Evolutionary conservation across 345 rosid species (phyloP).

Genomic region (Eucalyptus tenuipes): DNA sequence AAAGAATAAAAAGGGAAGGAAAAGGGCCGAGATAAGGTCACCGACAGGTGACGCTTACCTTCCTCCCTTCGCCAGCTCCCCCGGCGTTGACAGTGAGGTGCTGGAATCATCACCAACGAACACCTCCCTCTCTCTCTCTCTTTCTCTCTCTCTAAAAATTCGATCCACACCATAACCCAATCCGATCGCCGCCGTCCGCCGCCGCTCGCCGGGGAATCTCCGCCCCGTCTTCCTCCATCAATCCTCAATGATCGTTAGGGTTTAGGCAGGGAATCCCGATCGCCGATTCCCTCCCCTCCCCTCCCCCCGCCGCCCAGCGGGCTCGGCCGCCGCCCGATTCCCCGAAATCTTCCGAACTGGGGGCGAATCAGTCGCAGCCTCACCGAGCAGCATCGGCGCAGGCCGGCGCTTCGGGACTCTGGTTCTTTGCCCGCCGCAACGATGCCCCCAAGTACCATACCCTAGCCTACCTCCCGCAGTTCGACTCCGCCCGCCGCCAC

Average conservation of each 20-base stretch:
- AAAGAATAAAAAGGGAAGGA: too few species aligned
- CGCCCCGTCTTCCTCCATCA: background rate
- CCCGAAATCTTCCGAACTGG: conserved; percentile 43
- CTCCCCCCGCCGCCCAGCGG: background rate
- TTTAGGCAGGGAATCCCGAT: background rate
- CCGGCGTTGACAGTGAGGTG: background rate
- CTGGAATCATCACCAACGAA: background rate
- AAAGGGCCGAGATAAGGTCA: background rate
- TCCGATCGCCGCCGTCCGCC: background rate
- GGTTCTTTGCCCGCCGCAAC: conserved; percentile 53
- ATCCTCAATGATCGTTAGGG: background rate
- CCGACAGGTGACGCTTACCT: background rate
- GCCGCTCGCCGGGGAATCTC: background rate
- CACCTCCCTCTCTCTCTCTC: background rate
- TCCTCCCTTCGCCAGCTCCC: background rate
- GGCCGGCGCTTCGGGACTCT: conserved; percentile 52
- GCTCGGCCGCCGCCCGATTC: background rate
- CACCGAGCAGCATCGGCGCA: conserved; percentile 46
- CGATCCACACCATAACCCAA: background rate
- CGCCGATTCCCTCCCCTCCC: background rate
- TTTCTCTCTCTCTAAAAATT: background rate
- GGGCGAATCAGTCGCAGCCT: conserved; percentile 90
- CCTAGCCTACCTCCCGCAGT: conserved; percentile 46
- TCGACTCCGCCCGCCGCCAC: conserved; percentile 27
- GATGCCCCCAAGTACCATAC: conserved; percentile 50